Base-by-base conservation (phyloP, 768 basidiomycete species). In the Hypholoma fasciculare region DNA sequence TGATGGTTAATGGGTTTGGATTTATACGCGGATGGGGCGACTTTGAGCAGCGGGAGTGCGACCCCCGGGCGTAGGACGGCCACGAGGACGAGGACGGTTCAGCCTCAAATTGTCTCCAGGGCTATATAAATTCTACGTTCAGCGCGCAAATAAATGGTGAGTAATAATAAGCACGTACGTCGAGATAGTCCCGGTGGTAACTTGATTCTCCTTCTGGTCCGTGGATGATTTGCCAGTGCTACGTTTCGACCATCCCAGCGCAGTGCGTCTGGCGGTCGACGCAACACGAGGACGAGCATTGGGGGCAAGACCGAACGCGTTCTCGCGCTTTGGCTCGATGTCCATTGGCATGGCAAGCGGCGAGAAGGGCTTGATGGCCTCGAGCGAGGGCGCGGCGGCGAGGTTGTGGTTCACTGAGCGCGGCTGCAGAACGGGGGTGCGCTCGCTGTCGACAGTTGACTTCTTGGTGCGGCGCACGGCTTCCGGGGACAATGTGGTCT, bases 171-270 rank as follows among this genome's bases (percentile, higher is more conserved):
- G 5, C 2, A 83, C 86, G 63, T 68, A 90, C 89, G 82, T 86
- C 71, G 77, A 79, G 56, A 83, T 72, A 60, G 61, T 76, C 67
- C 66, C 76, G 60, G 73, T 69, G 14, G 69, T 69, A 68, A 56
- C 73, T 43, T 66, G 69, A 42, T 85, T 86, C 69, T 87, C 84
- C 68, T 87, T 82, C 62, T 82, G 81, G 58, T 83, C 86, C 48
- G 66, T 76, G 52, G 70, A 82, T 57, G 67, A 72, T 71, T 76
- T 86, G 71, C 47, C 81, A 0, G 72, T 76, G 62, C 79, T 83
- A 37, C 84, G 82, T 73, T 90, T 90, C 42, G 84, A 72, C 85
- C 82, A 85, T 1, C 88, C 89, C 1, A 84, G 74, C 0, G 82
- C 81, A 0, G 74, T 76, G n/a, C 87, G 77, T 12, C 86, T 76